Base-by-base conservation (phyloP, 352 stramenopile species). In the Globisporangium alternatum region DNA sequence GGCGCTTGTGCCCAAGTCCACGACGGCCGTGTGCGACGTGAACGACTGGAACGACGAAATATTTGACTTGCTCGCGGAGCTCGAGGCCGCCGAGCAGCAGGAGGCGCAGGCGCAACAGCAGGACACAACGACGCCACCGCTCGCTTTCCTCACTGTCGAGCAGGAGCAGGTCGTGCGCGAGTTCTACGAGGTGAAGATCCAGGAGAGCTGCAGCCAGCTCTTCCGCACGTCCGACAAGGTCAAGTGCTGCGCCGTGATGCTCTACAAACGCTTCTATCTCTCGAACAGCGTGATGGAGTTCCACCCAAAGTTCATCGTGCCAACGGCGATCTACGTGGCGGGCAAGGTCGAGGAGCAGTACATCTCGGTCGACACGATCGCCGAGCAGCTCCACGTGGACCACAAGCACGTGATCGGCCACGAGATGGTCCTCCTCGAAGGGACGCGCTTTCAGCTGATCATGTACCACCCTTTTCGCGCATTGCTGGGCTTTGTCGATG, bases 261-360 rank as follows among this genome's bases (percentile, higher is more conserved):
- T 96, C 5, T 96, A 88, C 68, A 97, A 97, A 65, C 82, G 89
- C 9, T 97, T 97, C 68, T 97, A 94, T 62, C 70, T 97, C 3
- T 91, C 81, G 19, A 95, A 96, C 69, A 95, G 83, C 47, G 85
- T 95, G 53, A 91, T 93, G 81, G 85, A 95, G 70, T 94, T 95
- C 62, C 87, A 95, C 57, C 89, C 89, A 9, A 95, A 95, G 67
- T 91, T 80, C 62, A 80, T 97, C 56, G 83, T 91, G 0, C 83
- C 86, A 0, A 95, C 88, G 5, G 81, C 72, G 35, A 96, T 97
- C 62, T 96, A 96, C 73, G 86, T 96, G 19, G 89, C 89, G 7
- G 87, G 85, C 21, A 97, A 97, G 53, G 84, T 95, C 19, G 89
- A 97, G 69, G 89, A 97, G 82, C 87, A 96, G 72, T 96, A 94